phyloP scores from a whole-genome alignment of 2,329 filamentous ascomycete genomes.

The Thyridium curvatum region DNA sequence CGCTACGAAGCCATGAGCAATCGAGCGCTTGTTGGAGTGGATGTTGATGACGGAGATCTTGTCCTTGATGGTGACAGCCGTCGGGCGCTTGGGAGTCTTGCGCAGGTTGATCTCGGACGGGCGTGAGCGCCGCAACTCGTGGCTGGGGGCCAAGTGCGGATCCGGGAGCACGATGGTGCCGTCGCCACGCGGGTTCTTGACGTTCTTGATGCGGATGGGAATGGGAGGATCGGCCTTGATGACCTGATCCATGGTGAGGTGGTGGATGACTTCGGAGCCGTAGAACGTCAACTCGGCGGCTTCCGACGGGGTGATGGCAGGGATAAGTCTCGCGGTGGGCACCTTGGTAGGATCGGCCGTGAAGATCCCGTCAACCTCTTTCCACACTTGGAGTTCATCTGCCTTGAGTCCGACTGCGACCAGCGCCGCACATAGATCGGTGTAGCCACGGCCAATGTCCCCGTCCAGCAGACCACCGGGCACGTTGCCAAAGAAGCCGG shows the following conservation, averaged over 20 bases:
- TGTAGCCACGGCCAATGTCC: conserved; percentile 91
- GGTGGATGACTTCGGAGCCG: conserved; percentile 94
- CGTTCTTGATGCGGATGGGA: conserved; percentile 85
- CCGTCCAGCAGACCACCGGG: conserved; percentile 83
- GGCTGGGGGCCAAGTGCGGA: conserved; percentile 44
- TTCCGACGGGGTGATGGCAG: conserved; percentile 86
- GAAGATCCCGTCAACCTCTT: conserved; percentile 72
- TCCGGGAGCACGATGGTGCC: conserved; percentile 84
- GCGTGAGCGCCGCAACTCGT: conserved; percentile 49
- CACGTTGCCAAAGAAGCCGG: conserved; percentile 91
- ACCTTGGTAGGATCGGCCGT: conserved; percentile 75
- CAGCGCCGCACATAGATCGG: conserved; percentile 88
- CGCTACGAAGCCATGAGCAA: conserved; percentile 93
- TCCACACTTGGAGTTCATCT: conserved; percentile 93
- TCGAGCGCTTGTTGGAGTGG: conserved; percentile 92
- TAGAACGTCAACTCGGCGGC: conserved; percentile 94
- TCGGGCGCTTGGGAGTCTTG: conserved; percentile 66
- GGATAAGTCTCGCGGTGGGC: conserved; percentile 83
- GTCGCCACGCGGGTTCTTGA: conserved; percentile 74
- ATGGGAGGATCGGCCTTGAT: conserved; percentile 75
- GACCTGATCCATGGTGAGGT: conserved; percentile 96
- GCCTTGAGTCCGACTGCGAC: conserved; percentile 85
- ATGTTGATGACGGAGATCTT: conserved; percentile 97
- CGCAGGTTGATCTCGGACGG: conserved; percentile 31
- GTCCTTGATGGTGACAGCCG: conserved; percentile 94